Percentiles rank a stretch among this genome's conserved stretches.
These are phyloP conservation scores for Taphrina confusa DNA, from an alignment of 1,139 yeast species.

Conservation along the genomic window DNA sequence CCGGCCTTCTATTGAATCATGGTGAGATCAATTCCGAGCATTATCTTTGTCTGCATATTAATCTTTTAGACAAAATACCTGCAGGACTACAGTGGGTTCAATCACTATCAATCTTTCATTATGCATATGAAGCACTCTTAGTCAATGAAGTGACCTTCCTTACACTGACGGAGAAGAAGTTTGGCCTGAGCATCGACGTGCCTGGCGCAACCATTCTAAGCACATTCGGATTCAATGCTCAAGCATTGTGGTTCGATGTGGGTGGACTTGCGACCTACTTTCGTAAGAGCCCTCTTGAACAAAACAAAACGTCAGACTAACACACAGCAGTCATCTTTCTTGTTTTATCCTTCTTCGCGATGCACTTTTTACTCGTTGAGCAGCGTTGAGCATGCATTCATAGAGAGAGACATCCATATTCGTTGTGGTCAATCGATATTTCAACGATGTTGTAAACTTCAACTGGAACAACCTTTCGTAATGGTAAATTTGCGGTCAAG, in stretches of 20 bases:
- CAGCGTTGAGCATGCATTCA: no score
- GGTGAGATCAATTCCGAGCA: slow-evolving; percentile 15
- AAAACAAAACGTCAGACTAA: no score
- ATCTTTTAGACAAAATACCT: slow-evolving; percentile 59
- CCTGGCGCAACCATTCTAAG: slow-evolving; percentile 97
- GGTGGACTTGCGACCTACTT: slow-evolving; percentile 53
- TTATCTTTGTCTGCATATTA: background rate
- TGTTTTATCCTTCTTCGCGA: slow-evolving; percentile 68
- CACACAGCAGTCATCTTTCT: slow-evolving; percentile 52
- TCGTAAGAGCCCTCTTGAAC: slow-evolving; percentile 44
- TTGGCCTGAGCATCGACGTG: slow-evolving; percentile 91
- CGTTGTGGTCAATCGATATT: no score
- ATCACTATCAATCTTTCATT: slow-evolving; percentile 86
- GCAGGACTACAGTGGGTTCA: slow-evolving; percentile 74
- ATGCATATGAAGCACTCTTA: slow-evolving; percentile 87
- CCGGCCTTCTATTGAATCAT: slow-evolving; percentile 87
- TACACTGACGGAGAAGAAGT: slow-evolving; percentile 80
- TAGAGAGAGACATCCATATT: no score
- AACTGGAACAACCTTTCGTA: no score
- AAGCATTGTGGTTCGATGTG: slow-evolving; percentile 70
- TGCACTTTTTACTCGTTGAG: slow-evolving; percentile 74
- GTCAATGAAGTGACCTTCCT: slow-evolving; percentile 92
- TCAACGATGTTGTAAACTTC: no score
- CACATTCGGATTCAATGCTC: slow-evolving; percentile 88
- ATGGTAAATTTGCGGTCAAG: no score